Percentiles rank a stretch among this genome's conserved stretches.
phyloP scores from a whole-genome alignment of 2,329 filamentous ascomycete species.

The Dothideomycetidae sp. region DNA sequence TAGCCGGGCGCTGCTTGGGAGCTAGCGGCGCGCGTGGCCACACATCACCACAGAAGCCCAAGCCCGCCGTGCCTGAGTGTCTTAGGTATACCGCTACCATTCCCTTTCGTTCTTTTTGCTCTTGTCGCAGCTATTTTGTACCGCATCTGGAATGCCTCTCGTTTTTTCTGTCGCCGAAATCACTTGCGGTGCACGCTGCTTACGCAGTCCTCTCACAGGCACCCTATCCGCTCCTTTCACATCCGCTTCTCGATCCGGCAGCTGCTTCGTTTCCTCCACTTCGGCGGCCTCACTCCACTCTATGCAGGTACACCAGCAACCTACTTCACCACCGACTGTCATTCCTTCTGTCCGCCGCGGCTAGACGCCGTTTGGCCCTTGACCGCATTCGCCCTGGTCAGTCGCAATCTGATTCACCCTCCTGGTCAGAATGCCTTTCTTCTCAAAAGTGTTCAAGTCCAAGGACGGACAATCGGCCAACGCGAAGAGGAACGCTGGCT shows the following conservation, averaged over 20 bases:
- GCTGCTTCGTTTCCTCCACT: not conserved
- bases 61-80: not conserved
- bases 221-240: not conserved
- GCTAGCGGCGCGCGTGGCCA: not conserved
- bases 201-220: too few species aligned
- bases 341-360: not conserved
- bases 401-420: not conserved
- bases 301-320: not conserved
- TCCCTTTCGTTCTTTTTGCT: too few species aligned
- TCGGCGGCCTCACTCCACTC: not conserved
- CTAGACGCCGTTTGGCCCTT: not conserved
- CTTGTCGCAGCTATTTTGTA: too few species aligned
- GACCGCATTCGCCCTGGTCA: not conserved
- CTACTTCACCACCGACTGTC: not conserved
- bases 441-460: constrained; percentile 53
- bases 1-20: constrained; percentile 8
- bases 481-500: constrained; percentile 39
- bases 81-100: not conserved
- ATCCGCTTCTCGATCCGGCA: not conserved
- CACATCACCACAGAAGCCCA: not conserved
- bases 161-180: too few species aligned
- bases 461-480: constrained; percentile 48
- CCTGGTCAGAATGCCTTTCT: constrained; percentile 39
- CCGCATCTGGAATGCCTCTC: too few species aligned
- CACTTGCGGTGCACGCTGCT: too few species aligned